Conservation (phyloP, 1,139 yeast species). For the Geotrichum siamense region DNA sequence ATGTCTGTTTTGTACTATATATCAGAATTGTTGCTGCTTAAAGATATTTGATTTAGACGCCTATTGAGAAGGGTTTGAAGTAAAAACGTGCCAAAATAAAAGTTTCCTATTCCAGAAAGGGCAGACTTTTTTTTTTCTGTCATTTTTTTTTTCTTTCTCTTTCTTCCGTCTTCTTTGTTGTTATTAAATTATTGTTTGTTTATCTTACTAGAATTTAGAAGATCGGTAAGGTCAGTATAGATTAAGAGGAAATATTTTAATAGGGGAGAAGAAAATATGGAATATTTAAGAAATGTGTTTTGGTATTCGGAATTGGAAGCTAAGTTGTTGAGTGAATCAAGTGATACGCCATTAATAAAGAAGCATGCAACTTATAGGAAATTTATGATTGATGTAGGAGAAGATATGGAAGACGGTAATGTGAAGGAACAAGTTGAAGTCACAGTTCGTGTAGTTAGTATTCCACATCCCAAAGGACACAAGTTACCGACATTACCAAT, state of each 20-base stretch:
- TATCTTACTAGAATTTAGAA: too few species aligned
- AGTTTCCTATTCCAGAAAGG: too few species aligned
- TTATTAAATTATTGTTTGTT: background rate
- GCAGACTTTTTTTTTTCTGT: background rate
- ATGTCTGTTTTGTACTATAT: too few species aligned
- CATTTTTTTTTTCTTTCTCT: background rate
- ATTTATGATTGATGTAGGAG: background rate
- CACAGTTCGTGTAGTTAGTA: slow-evolving; percentile 26
- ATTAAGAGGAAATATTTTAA: too few species aligned
- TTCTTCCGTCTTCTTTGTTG: background rate
- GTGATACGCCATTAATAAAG: slow-evolving; percentile 18
- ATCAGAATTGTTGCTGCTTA: too few species aligned
- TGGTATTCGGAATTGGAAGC: slow-evolving; percentile 27
- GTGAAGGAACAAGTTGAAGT: slow-evolving; percentile 16
- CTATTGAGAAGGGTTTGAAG: too few species aligned
- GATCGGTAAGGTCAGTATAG: too few species aligned
- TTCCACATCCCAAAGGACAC: slow-evolving; percentile 31
- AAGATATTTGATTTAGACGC: too few species aligned
- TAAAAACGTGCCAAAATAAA: too few species aligned
- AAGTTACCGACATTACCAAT: slow-evolving; percentile 44
- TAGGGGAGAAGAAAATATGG: too few species aligned
- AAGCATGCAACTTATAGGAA: slow-evolving; percentile 17
- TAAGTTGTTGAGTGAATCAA: slow-evolving; percentile 23
- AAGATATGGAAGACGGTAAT: background rate
- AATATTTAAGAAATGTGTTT: slow-evolving; percentile 23